Conservation (phyloP, 495 filamentous ascomycete species). For the Xylaria castorea region DNA sequence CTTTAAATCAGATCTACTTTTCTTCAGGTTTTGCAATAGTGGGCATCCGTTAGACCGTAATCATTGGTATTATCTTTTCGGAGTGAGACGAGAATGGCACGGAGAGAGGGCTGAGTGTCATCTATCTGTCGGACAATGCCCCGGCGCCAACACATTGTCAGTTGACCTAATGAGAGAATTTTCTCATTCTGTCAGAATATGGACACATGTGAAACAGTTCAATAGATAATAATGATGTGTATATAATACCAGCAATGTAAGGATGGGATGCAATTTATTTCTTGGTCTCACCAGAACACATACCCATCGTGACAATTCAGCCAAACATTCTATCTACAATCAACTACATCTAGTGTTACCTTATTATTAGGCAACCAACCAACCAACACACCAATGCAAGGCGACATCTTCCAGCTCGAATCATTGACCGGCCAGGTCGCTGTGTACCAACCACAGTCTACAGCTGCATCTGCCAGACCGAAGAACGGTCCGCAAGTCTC, state of each 20-base stretch:
- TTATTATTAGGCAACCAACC: slow-evolving; percentile 1
- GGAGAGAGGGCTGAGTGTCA: slow-evolving; percentile 3
- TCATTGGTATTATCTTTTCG: not conserved
- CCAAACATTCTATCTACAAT: not conserved
- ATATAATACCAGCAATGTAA: slow-evolving; percentile 20
- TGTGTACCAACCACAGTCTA: slow-evolving; percentile 25
- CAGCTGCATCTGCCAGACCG: slow-evolving; percentile 23
- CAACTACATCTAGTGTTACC: slow-evolving; percentile 13
- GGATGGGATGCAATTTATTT: slow-evolving; percentile 12
- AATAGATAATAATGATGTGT: slow-evolving; percentile 7
- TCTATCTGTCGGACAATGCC: slow-evolving; percentile 6
- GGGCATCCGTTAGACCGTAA: slow-evolving; percentile 19
- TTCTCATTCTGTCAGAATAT: slow-evolving; percentile 1
- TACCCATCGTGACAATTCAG: slow-evolving; percentile 10
- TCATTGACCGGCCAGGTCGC: slow-evolving; percentile 28
- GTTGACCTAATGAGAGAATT: slow-evolving; percentile 9
- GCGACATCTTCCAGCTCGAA: slow-evolving; percentile 43
- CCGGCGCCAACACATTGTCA: not conserved
- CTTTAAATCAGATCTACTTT: not conserved
- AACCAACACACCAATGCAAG: slow-evolving; percentile 34
- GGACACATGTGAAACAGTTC: not conserved
- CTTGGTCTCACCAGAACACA: slow-evolving; percentile 21
- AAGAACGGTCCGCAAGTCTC: slow-evolving; percentile 39
- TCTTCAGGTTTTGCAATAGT: slow-evolving; percentile 14
- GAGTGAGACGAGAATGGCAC: slow-evolving; percentile 23